Conservation (phyloP, 345 rosid genomes). For the Conringia planisiliqua region DNA sequence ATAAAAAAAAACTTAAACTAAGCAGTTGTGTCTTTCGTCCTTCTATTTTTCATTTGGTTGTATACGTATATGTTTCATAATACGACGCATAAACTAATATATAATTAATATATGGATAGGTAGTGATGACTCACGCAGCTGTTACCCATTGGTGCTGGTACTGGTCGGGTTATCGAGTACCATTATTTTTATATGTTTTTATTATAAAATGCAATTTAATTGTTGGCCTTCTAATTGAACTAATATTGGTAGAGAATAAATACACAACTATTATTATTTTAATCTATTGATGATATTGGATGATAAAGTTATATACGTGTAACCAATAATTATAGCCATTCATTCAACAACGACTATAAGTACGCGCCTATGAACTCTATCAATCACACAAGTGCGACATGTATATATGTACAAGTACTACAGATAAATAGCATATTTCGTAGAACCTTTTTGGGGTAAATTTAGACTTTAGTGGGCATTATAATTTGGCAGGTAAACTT, state of each 20-base stretch:
- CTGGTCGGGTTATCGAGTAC: slow-evolving; percentile 24
- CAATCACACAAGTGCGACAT: not conserved
- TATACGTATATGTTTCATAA: slow-evolving; percentile 18
- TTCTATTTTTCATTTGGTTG: slow-evolving; percentile 15
- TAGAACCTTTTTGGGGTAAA: not conserved
- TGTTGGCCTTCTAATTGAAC: not conserved
- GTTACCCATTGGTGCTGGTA: slow-evolving; percentile 18
- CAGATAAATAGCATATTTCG: not conserved
- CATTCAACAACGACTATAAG: not conserved
- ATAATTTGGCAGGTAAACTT: not conserved
- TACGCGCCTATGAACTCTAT: not conserved
- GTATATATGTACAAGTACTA: not conserved
- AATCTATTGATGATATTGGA: not conserved
- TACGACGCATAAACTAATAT: slow-evolving; percentile 22
- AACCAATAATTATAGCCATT: slow-evolving; percentile 10
- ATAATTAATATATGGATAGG: slow-evolving; percentile 7
- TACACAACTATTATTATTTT: not conserved
- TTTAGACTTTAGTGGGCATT: not conserved
- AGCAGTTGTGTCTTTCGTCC: slow-evolving; percentile 16
- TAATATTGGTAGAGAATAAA: not conserved
- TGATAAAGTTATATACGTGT: not conserved
- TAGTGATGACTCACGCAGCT: slow-evolving; percentile 24
- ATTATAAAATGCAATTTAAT: not conserved
- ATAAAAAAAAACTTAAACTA: slow-evolving; percentile 24
- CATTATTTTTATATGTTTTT: slow-evolving; percentile 3